A percentile compares a stretch with the other conserved stretches of the same genome.
phyloP scores from a whole-genome alignment of 2,329 filamentous ascomycete species.

The Zelopaecilomyces penicillatus region DNA sequence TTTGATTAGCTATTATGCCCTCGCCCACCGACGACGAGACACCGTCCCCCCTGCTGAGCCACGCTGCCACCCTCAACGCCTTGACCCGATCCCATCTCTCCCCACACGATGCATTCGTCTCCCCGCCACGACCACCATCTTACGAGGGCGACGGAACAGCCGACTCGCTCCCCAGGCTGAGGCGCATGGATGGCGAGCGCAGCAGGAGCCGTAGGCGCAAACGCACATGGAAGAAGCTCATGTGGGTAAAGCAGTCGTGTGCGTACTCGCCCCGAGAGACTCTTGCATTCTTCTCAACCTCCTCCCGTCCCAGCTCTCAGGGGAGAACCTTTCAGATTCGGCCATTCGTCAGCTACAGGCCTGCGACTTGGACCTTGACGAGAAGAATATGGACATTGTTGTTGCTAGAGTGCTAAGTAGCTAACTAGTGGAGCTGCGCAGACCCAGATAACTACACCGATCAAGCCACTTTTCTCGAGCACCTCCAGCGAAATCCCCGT shows the following conservation, averaged over 20 bases:
- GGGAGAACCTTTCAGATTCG: no score
- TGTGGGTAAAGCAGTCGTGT: slow-evolving; percentile 98
- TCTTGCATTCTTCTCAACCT: not conserved
- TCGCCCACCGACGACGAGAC: slow-evolving; percentile 31
- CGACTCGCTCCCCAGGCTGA: slow-evolving; percentile 27
- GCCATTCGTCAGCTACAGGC: no score
- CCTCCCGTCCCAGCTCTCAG: not conserved
- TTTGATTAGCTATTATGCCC: slow-evolving; percentile 18
- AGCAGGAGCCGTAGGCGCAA: slow-evolving; percentile 61
- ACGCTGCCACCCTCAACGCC: slow-evolving; percentile 20
- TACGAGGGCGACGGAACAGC: slow-evolving; percentile 29
- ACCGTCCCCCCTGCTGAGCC: slow-evolving; percentile 24
- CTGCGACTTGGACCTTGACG: no score
- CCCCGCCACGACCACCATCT: slow-evolving; percentile 48
- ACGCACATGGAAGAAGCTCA: slow-evolving; percentile 83
- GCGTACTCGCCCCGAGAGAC: slow-evolving; percentile 22
- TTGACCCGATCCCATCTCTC: slow-evolving; percentile 61
- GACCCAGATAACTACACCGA: slow-evolving; percentile 99
- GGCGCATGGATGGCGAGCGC: slow-evolving; percentile 43
- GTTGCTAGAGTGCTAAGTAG: not conserved
- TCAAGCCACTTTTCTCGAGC: slow-evolving; percentile 90
- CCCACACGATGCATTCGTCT: slow-evolving; percentile 75
- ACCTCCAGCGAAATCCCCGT: slow-evolving; percentile 87
- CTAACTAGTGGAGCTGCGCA: slow-evolving; percentile 24
- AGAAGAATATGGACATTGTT: not conserved